A percentile compares a stretch with the other conserved stretches of the same genome.
Conservation (phyloP, 345 rosid species). For the Ailanthus altissimus region DNA sequence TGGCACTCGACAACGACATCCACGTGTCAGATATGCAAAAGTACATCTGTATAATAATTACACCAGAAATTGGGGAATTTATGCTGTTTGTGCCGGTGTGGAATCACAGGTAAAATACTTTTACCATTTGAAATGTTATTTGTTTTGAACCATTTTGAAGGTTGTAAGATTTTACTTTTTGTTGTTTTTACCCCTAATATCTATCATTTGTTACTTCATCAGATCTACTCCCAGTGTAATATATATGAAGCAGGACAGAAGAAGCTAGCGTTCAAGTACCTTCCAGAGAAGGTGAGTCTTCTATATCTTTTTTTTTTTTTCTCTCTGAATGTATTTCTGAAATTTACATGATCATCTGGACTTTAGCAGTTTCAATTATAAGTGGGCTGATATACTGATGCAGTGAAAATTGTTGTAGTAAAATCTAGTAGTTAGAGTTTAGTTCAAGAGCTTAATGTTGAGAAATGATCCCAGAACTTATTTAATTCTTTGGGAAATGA, state of each 20-base stretch:
- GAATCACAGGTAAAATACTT: constrained; percentile 71
- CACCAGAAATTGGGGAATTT: constrained; percentile 85
- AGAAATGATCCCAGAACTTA: not conserved
- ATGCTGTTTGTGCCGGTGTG: constrained; percentile 92
- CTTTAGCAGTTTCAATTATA: not conserved
- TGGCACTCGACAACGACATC: constrained; percentile 87
- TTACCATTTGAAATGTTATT: not conserved
- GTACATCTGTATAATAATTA: constrained; percentile 89
- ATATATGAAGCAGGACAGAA: constrained; percentile 93
- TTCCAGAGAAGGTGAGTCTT: constrained; percentile 65
- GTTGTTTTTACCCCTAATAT: constrained; percentile 8
- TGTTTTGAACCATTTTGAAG: not conserved
- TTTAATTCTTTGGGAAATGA: not conserved
- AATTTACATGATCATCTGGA: not conserved
- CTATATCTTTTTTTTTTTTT: constrained; percentile 4
- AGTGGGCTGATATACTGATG: not conserved
- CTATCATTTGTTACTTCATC: constrained; percentile 10
- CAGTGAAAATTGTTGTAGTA: not conserved
- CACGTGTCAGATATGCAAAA: constrained; percentile 88
- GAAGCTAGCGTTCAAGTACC: constrained; percentile 85
- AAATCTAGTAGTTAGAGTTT: constrained; percentile 6
- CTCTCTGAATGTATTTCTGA: not conserved
- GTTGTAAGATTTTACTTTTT: not conserved
- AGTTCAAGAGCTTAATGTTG: not conserved
- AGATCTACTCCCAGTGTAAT: constrained; percentile 94